Conservation (phyloP, 1,284 basidiomycete genomes). For the Melampsora occidentalis region DNA sequence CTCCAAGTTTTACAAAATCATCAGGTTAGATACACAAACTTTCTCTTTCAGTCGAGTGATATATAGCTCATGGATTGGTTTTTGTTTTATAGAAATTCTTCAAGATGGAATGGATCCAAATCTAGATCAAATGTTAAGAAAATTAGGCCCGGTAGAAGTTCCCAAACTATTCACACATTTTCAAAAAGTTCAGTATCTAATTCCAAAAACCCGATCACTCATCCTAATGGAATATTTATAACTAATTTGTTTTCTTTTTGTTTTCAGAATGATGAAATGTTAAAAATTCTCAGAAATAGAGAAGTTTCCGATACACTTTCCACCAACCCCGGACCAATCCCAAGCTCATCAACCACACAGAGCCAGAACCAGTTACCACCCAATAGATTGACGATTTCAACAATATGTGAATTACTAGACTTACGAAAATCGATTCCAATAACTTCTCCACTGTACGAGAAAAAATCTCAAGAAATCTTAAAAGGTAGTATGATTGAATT, state of each 20-base stretch:
- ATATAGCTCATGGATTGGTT: background rate
- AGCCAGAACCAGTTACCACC: conserved; percentile 1
- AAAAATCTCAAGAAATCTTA: background rate
- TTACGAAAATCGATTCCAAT: conserved; percentile 11
- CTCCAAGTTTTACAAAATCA: conserved; percentile 8
- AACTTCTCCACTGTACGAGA: background rate
- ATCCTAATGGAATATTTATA: background rate
- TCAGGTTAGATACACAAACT: background rate
- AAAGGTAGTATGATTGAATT: background rate
- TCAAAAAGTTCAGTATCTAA: conserved; percentile 8
- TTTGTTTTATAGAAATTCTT: conserved; percentile 15
- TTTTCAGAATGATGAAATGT: conserved; percentile 34
- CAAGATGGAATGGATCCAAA: conserved; percentile 41
- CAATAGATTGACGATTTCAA: conserved; percentile 17
- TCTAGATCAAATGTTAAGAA: conserved; percentile 38
- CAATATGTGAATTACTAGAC: conserved; percentile 22
- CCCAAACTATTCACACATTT: conserved; percentile 33
- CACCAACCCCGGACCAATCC: background rate
- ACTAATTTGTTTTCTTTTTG: background rate
- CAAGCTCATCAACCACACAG: too few relatives aligned
- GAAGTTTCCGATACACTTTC: background rate
- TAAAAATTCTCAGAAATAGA: conserved; percentile 31
- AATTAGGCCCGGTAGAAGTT: conserved; percentile 35
- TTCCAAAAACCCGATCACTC: background rate
- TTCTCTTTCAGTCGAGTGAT: background rate